These are phyloP conservation scores for Fusarium sp. DNA, from an alignment of 2,329 filamentous ascomycete genomes.

Conservation along the genomic window DNA sequence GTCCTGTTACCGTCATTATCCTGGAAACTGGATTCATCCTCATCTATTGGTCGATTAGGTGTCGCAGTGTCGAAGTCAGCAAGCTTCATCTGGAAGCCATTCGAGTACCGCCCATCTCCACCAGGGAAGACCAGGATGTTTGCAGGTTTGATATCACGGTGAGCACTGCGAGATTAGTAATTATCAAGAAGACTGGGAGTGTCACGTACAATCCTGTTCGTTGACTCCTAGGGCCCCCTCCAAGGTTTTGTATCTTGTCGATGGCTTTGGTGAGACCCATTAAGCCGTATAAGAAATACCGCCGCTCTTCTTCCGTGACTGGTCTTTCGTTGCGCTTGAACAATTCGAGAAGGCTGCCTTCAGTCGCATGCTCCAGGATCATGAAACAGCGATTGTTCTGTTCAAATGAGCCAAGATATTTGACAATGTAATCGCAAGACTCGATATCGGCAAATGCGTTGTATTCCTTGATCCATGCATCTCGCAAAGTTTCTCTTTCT, in stretches of 20 bases:
- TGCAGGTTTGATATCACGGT: conserved; percentile 26
- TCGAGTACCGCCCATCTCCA: neutral
- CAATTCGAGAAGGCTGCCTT: neutral
- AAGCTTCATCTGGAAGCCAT: conserved; percentile 10
- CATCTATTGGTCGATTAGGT: neutral
- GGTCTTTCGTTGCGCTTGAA: neutral
- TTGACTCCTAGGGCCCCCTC: neutral
- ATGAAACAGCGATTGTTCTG: conserved; percentile 8
- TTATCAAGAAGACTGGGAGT: too few relatives aligned
- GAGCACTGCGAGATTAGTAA: neutral
- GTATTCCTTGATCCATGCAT: conserved; percentile 8
- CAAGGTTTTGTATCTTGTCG: conserved; percentile 11
- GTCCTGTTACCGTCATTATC: conserved; percentile 18
- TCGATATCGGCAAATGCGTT: conserved; percentile 1
- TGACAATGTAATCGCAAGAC: conserved; percentile 1
- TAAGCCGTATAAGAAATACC: conserved; percentile 2
- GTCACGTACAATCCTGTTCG: conserved; percentile 1
- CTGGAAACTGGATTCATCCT: neutral
- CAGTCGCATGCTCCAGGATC: conserved; percentile 12
- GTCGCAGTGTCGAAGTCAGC: conserved; percentile 25
- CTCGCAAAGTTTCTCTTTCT: neutral
- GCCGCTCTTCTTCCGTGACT: neutral
- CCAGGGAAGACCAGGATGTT: conserved; percentile 20
- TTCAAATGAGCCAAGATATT: conserved; percentile 25
- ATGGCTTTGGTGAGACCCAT: conserved; percentile 1